Evolutionary conservation across 108 stramenopile genomes (phyloP), one percentile per base, ranked within the genome.

Genomic region (Pseudonitzschia multiseries): DNA sequence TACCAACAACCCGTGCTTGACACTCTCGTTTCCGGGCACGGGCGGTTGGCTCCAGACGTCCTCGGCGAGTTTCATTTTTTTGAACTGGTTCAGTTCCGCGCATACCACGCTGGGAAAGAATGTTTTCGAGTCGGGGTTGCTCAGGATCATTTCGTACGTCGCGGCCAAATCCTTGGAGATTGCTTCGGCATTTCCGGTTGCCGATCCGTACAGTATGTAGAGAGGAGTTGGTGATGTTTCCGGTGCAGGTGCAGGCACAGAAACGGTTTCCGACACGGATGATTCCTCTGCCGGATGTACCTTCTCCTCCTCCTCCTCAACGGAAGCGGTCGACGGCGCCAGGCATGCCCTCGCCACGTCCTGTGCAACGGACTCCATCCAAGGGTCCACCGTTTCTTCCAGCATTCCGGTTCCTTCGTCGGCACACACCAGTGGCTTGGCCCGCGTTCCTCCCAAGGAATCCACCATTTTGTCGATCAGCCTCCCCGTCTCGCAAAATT

Each of bases 321-420:
- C 20, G 13, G 26, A 3, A 3, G 14, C 46, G 46, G 44, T 2
- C 48, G 42, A 72, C 59, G 61, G 14, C 18, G 29, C 46, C 66
- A 67, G 29, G 68, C 92, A 87, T 29, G 87, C 87, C 21, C 33
- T 53, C 51, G 65, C 79, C 54, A 91, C 60, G 42, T 79, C 61
- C 0, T 46, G 51, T 28, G 83, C 69, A 10, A 96, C 71, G 2
- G 33, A 22, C 46, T 76, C 82, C 64, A 79, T 48, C 93, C 92
- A 98, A 1, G 87, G 89, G 33, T 98, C 95, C 1, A 98, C 97
- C 2, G 73, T 79, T 24, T 84, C 83, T 64, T 92, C 95, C 68
- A 96, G 75, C 70, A 89, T 75, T 18, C 95, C 95, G 14, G 88
- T 89, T 10, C 83, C 96, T 82, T 98, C 97, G 72, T 98, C 97